Conservation (phyloP, 805 yeast species). For the Metschnikowia borealis region DNA sequence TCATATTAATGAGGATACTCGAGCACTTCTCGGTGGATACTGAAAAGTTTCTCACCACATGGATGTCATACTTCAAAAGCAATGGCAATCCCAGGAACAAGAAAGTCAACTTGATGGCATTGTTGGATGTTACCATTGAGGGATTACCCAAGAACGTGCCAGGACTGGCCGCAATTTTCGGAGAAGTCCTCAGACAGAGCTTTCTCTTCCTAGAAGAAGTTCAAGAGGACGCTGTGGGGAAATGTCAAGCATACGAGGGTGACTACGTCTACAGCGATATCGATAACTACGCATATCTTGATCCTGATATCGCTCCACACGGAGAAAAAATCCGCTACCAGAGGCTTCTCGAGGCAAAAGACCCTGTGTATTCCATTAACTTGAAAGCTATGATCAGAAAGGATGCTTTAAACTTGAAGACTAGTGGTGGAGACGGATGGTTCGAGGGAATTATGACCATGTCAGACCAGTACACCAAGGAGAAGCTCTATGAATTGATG, state of each 20-base stretch:
- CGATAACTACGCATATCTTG: slow-evolving; percentile 39
- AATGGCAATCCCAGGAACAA: slow-evolving; percentile 73
- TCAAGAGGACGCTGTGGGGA: slow-evolving; percentile 46
- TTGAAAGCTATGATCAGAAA: slow-evolving; percentile 42
- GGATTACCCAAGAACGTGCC: slow-evolving; percentile 23
- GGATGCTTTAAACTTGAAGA: slow-evolving; percentile 25
- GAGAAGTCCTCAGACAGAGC: slow-evolving; percentile 27
- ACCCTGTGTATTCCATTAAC: slow-evolving; percentile 42
- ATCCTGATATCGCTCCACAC: slow-evolving; percentile 38
- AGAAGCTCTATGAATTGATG: slow-evolving; percentile 22
- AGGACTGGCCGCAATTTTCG: slow-evolving; percentile 18
- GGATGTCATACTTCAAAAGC: slow-evolving; percentile 43
- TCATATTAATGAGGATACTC: slow-evolving; percentile 31
- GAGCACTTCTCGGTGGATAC: slow-evolving; percentile 25
- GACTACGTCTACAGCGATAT: slow-evolving; percentile 39
- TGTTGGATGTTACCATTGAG: slow-evolving; percentile 46
- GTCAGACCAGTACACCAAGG: slow-evolving; percentile 34
- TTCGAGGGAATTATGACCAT: slow-evolving; percentile 35
- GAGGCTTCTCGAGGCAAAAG: slow-evolving; percentile 26
- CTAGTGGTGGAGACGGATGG: slow-evolving; percentile 22
- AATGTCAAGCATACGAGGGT: slow-evolving; percentile 34
- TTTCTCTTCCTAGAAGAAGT: slow-evolving; percentile 66
- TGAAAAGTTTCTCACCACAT: slow-evolving; percentile 24
- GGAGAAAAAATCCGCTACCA: slow-evolving; percentile 41
- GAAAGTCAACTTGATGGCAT: slow-evolving; percentile 63